Conservation (phyloP, 306 rosid genomes). For the Sechiopsis laciniata region DNA sequence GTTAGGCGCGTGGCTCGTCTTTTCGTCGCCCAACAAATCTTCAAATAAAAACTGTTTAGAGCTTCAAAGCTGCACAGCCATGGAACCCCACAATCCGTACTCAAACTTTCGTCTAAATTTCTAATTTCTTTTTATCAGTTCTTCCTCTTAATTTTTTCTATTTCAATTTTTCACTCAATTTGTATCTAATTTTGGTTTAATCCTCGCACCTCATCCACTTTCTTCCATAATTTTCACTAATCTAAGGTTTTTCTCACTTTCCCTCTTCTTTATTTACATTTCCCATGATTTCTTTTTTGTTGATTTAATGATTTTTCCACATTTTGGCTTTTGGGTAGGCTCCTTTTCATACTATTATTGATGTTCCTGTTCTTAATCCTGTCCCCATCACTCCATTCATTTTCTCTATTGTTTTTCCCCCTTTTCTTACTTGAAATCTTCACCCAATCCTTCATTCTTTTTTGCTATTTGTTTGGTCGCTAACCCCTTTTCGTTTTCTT, state of each 20-base stretch:
- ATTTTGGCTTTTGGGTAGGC: neutral
- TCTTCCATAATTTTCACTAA: neutral
- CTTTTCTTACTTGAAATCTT: too few relatives aligned
- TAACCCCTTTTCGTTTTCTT: conserved; percentile 30
- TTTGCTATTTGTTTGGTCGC: conserved; percentile 47
- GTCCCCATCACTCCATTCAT: too few relatives aligned
- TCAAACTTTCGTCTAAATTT: neutral
- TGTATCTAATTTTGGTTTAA: neutral
- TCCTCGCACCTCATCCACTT: neutral
- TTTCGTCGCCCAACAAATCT: too few relatives aligned
- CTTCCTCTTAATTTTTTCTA: neutral
- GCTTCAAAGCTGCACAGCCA: neutral
- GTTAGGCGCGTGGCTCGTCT: too few relatives aligned
- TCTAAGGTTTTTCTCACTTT: neutral
- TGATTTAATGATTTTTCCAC: conserved; percentile 11
- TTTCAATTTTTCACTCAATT: neutral
- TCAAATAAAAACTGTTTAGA: neutral
- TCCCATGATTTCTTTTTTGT: neutral
- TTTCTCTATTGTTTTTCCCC: neutral
- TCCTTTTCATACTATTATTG: neutral
- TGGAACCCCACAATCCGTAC: neutral
- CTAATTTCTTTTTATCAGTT: neutral
- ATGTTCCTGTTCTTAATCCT: neutral
- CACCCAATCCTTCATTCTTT: too few relatives aligned
- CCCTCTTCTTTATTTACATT: neutral